These are phyloP conservation scores for Aspergillus asperescens DNA, from an alignment of 495 filamentous ascomycete genomes.

Conservation along the genomic window DNA sequence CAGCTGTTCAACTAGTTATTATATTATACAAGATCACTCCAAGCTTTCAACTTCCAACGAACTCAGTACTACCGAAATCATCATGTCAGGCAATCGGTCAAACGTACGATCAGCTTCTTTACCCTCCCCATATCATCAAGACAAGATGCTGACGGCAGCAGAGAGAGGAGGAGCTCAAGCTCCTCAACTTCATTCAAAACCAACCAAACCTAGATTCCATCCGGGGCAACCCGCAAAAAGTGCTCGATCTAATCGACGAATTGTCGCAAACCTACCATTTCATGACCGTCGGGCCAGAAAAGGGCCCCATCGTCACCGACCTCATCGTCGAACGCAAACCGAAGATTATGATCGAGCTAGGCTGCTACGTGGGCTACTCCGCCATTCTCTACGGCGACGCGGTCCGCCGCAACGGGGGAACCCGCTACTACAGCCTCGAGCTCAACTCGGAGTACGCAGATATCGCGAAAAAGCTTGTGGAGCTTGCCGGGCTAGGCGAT, in stretches of 20 bases:
- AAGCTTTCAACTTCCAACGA: no score
- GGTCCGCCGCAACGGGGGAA: constrained; percentile 52
- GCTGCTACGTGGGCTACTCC: constrained; percentile 78
- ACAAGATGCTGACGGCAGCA: neutral
- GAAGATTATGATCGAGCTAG: constrained; percentile 67
- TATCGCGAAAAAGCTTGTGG: constrained; percentile 55
- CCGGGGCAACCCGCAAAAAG: constrained; percentile 54
- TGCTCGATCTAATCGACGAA: constrained; percentile 67
- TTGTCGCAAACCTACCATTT: constrained; percentile 60
- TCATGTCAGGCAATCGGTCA: no score
- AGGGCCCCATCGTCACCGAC: constrained; percentile 61
- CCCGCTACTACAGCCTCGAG: constrained; percentile 62
- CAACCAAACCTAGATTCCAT: constrained; percentile 54
- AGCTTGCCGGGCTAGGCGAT: constrained; percentile 62
- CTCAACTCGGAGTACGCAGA: constrained; percentile 62
- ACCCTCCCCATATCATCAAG: no score
- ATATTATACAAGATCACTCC: no score
- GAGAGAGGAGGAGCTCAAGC: constrained; percentile 50
- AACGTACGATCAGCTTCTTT: no score
- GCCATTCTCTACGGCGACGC: constrained; percentile 65
- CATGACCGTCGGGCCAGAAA: constrained; percentile 73
- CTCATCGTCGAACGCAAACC: constrained; percentile 63
- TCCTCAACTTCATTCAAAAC: constrained; percentile 62
- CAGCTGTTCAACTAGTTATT: no score
- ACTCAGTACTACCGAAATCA: no score